A percentile compares a stretch with the other conserved stretches of the same genome.
These are phyloP conservation scores for Boletus huronensis DNA, from an alignment of 768 basidiomycete species.

Conservation along the genomic window DNA sequence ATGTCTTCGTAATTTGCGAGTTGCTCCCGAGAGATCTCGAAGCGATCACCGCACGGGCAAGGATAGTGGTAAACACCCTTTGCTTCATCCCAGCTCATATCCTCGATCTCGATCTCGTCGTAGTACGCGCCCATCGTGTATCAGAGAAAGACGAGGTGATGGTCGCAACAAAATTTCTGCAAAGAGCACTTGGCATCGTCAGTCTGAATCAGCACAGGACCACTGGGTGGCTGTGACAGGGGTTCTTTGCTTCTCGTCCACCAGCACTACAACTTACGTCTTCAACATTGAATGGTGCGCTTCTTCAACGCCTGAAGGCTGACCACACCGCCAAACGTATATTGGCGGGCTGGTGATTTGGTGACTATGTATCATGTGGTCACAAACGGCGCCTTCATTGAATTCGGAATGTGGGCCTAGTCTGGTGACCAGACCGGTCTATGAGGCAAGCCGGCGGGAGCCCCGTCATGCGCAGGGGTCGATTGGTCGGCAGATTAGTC, in stretches of 20 bases:
- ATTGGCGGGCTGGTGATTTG: neutral
- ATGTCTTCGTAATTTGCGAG: conserved; percentile 89
- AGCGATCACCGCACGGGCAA: conserved; percentile 96
- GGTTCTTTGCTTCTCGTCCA: neutral
- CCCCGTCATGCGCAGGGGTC: too few species aligned
- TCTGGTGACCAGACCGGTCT: too few species aligned
- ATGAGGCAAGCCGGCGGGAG: too few species aligned
- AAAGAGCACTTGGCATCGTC: too few species aligned
- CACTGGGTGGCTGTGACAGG: neutral
- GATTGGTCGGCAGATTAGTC: too few species aligned
- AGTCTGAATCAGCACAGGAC: neutral
- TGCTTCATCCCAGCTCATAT: conserved; percentile 86
- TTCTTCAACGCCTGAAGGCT: neutral
- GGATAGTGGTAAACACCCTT: conserved; percentile 92
- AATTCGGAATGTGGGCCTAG: neutral
- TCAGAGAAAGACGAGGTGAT: neutral
- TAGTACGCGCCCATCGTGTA: conserved; percentile 76
- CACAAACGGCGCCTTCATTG: neutral
- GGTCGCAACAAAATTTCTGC: neutral
- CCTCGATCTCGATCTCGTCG: conserved; percentile 97
- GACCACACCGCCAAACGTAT: neutral
- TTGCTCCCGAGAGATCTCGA: conserved; percentile 88
- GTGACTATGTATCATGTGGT: neutral
- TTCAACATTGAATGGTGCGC: neutral
- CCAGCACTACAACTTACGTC: too few species aligned